These are phyloP conservation scores for Colletotrichum caudatum DNA, from an alignment of 2,329 filamentous ascomycete species.

Conservation along the genomic window DNA sequence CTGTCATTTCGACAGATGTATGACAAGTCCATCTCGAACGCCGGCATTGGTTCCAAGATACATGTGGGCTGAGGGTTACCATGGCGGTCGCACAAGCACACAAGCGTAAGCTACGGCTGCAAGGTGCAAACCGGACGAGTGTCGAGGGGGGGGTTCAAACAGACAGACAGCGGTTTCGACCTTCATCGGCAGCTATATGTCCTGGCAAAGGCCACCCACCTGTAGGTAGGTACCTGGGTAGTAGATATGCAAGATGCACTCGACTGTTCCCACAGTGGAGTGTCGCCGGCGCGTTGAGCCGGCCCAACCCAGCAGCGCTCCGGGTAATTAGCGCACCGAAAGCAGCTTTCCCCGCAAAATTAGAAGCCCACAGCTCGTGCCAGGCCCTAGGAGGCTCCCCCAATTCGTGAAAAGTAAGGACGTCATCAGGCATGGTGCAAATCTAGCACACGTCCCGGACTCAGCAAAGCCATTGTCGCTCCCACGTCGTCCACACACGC, in stretches of 20 bases:
- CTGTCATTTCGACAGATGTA: neutral
- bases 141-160: neutral
- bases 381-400: conserved; percentile 17
- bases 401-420: conserved; percentile 40
- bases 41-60: neutral
- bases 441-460: conserved; percentile 34
- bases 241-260: neutral
- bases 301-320: conserved; percentile 12
- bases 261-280: conserved; percentile 21
- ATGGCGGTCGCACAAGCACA: neutral
- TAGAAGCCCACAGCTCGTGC: conserved; percentile 34
- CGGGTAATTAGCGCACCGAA: conserved; percentile 40
- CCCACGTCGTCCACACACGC: conserved; percentile 26
- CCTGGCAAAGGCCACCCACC: too few relatives aligned
- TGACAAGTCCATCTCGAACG: neutral
- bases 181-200: neutral
- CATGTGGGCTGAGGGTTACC: neutral
- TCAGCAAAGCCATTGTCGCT: conserved; percentile 34
- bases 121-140: neutral
- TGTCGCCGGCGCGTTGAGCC: neutral
- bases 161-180: neutral
- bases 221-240: neutral
- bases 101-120: conserved; percentile 5
- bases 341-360: conserved; percentile 42
- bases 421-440: conserved; percentile 41